A percentile compares a stretch with the other conserved stretches of the same genome.
These are phyloP conservation scores for Teratosphaeria destructans DNA, from an alignment of 2,329 filamentous ascomycete species.

Conservation along the genomic window DNA sequence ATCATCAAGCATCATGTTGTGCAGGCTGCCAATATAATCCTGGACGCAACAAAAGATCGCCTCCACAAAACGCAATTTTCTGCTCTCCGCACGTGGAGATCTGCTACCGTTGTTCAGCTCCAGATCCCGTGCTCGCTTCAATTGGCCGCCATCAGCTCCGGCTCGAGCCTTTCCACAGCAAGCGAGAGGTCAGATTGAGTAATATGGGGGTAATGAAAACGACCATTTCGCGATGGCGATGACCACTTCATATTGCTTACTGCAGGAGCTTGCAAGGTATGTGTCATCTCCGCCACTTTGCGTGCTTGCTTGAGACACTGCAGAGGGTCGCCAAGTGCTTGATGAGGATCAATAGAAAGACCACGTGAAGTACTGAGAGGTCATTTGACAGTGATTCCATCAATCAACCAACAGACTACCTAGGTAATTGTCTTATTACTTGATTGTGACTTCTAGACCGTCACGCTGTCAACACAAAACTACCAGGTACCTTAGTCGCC, in stretches of 20 bases:
- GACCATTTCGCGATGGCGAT: not conserved
- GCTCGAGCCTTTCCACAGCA: not conserved
- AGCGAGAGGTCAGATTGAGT: not conserved
- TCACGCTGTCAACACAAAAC: too few species aligned
- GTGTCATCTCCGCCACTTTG: not conserved
- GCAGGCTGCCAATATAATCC: not conserved
- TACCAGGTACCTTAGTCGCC: too few species aligned
- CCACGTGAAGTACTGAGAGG: not conserved
- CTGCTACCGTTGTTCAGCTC: not conserved
- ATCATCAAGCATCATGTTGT: not conserved
- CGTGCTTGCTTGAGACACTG: not conserved
- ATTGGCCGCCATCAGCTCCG: not conserved
- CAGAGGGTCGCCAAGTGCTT: not conserved
- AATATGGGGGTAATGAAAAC: not conserved
- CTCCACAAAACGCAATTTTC: not conserved
- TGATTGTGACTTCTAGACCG: too few species aligned
- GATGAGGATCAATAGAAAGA: not conserved
- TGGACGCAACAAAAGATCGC: not conserved
- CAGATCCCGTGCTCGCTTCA: not conserved
- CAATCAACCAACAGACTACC: too few species aligned
- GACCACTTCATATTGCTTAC: not conserved
- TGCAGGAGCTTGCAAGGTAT: not conserved
- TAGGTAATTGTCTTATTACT: too few species aligned
- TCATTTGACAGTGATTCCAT: not conserved
- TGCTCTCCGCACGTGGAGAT: not conserved